These are phyloP conservation scores for Alternaria viburni DNA, from an alignment of 2,329 filamentous ascomycete species.

Conservation along the genomic window DNA sequence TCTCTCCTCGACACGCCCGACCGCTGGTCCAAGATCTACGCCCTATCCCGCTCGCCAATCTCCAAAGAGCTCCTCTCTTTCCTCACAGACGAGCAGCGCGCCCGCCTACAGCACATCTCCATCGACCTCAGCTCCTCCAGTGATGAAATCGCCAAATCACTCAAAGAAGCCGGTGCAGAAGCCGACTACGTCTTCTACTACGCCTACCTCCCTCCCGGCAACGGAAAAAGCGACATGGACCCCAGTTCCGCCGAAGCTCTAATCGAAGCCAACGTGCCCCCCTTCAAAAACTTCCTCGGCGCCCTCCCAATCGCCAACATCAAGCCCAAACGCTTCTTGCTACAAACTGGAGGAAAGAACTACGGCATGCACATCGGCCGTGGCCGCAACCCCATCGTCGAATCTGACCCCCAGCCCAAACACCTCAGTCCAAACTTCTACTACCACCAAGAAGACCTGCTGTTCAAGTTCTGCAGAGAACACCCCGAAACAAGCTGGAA, in stretches of 20 bases:
- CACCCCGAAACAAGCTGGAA: slow-evolving; percentile 15
- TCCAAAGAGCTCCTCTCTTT: slow-evolving; percentile 5
- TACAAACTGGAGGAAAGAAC: slow-evolving; percentile 19
- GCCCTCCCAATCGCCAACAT: slow-evolving; percentile 8
- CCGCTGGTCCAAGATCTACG: slow-evolving; percentile 19
- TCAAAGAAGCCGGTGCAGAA: neutral
- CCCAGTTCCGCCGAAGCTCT: slow-evolving; percentile 8
- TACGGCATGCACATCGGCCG: slow-evolving; percentile 20
- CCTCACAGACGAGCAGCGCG: slow-evolving; percentile 9
- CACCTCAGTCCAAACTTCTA: slow-evolving; percentile 22
- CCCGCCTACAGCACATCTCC: slow-evolving; percentile 17
- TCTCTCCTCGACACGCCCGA: slow-evolving; percentile 10
- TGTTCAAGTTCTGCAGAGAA: slow-evolving; percentile 4
- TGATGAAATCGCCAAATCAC: slow-evolving; percentile 8
- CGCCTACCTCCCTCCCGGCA: slow-evolving; percentile 16
- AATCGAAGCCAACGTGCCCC: slow-evolving; percentile 12
- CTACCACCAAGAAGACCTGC: slow-evolving; percentile 18
- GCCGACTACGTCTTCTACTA: slow-evolving; percentile 22
- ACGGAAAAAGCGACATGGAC: slow-evolving; percentile 8
- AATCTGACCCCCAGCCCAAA: slow-evolving; percentile 21
- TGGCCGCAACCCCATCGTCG: slow-evolving; percentile 9
- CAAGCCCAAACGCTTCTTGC: slow-evolving; percentile 16
- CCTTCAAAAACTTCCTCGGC: slow-evolving; percentile 14
- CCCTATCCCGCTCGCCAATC: slow-evolving; percentile 8
- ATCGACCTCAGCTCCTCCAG: slow-evolving; percentile 11